phyloP scores from a whole-genome alignment of 371 early-diverging fungal species.

The Mortierella sp. region DNA sequence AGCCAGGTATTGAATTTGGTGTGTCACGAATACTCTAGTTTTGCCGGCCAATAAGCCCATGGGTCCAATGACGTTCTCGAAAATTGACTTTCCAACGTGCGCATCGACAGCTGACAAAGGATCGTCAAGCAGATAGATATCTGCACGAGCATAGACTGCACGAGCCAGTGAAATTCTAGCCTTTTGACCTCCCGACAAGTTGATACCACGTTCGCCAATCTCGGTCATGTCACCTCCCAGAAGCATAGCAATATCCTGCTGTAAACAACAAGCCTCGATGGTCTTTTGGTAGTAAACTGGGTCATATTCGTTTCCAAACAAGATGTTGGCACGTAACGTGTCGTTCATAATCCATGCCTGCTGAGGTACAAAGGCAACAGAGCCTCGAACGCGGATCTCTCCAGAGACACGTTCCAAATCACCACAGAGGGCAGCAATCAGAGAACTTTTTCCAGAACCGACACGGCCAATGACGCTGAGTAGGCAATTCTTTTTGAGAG shows the following conservation, averaged over 20 bases:
- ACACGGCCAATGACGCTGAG: conserved; percentile 90
- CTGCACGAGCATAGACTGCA: conserved; percentile 96
- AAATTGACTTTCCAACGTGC: conserved; percentile 66
- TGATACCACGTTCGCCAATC: conserved; percentile 11
- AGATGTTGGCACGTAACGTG: conserved; percentile 90
- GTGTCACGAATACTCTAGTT: conserved; percentile 62
- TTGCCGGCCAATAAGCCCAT: conserved; percentile 69
- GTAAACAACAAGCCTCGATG: conserved; percentile 67
- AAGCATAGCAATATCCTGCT: conserved; percentile 83
- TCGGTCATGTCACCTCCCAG: conserved; percentile 79
- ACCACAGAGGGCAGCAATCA: conserved; percentile 87
- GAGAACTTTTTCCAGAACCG: conserved; percentile 89
- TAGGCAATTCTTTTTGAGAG: conserved; percentile 72
- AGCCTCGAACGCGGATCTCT: conserved; percentile 77
- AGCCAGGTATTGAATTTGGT: conserved; percentile 55
- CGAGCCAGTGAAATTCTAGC: conserved; percentile 80
- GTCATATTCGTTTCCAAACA: conserved; percentile 90
- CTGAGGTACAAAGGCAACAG: conserved; percentile 92
- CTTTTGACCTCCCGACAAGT: conserved; percentile 12
- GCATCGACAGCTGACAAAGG: conserved; percentile 79
- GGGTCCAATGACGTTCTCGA: conserved; percentile 61
- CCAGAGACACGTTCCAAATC: conserved; percentile 86
- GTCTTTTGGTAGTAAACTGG: conserved; percentile 78
- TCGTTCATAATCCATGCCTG: conserved; percentile 95
- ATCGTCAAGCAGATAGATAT: conserved; percentile 59